Base-by-base conservation (phyloP, 192 early-diverging fungal species). In the Coemansia sp. region DNA sequence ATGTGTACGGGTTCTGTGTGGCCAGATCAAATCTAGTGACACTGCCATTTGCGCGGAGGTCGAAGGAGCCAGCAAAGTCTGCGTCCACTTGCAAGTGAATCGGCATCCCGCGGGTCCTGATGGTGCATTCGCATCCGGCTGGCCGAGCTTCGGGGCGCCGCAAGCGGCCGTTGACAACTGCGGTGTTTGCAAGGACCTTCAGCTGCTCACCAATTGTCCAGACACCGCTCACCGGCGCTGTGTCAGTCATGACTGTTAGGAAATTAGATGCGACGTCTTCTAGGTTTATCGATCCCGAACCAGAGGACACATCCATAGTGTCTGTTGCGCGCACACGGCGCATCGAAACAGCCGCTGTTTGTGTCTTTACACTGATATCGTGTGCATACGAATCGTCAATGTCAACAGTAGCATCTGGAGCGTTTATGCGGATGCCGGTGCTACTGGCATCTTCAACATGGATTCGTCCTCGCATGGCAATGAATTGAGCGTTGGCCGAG, bases 11-110 rank as follows among this genome's bases (percentile, higher is more conserved):
- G 48, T 51, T 23, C 48, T 51, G 48, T 21, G 55, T 18, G 10
- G 56, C 63, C 18, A 70, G 29, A 10, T 35, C 63, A 52, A 70
- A 62, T 5, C 58, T 66, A 13, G 57, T 68, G 13, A 76, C 58
- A 12, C 74, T 70, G 56, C 64, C 64, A 7, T 30, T n/a, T 26
- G 74, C 56, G 13, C 60, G 42, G n/a, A 76, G 35, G 31, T 76
- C 64, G 58, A 70, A 76, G 29, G 43, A 15, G 25, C 74, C 74
- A 33, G 35, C 29, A 45, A 70, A 76, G 29, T 53, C 42, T n/a
- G 58, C 30, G 31, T 40, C 45, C 45, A 76, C 60, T 3, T 46
- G 46, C 43, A 76, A 45, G 7, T 59, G 55, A 30, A 76, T 61
- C 1, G 74, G 74, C 67, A 63, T 70, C 18, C 57, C 35, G 29